These are phyloP conservation scores for Leccinum boreale DNA, from an alignment of 768 basidiomycete species.

Conservation along the genomic window DNA sequence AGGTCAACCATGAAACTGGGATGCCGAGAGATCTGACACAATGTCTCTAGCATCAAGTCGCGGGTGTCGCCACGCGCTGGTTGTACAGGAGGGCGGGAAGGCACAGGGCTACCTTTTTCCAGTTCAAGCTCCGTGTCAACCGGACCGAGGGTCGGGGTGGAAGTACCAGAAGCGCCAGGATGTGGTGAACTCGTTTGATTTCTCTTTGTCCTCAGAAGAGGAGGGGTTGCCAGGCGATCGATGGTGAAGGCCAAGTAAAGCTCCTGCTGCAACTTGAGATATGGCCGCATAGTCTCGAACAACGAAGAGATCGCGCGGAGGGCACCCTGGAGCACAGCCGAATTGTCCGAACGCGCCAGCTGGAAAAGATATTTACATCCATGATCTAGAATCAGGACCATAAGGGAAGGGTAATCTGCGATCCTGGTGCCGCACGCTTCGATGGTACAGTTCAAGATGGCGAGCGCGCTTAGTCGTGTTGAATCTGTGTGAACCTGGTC, in stretches of 20 bases:
- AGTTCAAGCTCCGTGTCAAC: conserved; percentile 37
- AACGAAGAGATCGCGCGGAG: conserved; percentile 86
- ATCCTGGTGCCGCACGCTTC: conserved; percentile 80
- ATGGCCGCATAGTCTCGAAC: conserved; percentile 79
- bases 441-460: conserved; percentile 83
- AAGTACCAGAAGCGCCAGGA: conserved; percentile 47
- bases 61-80: conserved; percentile 86
- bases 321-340: conserved; percentile 71
- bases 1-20: conserved; percentile 94
- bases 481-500: conserved; percentile 96
- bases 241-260: conserved; percentile 93
- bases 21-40: conserved; percentile 76
- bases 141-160: conserved; percentile 42
- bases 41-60: conserved; percentile 85
- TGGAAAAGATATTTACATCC: conserved; percentile 98
- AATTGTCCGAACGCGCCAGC: conserved; percentile 88
- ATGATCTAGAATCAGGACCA: conserved; percentile 75
- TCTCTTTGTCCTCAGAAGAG: conserved; percentile 31
- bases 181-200: conserved; percentile 44
- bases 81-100: conserved; percentile 57
- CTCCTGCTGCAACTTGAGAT: conserved; percentile 93
- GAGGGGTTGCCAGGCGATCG: conserved; percentile 75
- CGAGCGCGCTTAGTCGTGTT: conserved; percentile 83
- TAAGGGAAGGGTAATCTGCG: conserved; percentile 73
- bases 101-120: conserved; percentile 48